Conservation (phyloP, 73 alveolate species). For the Symbiodinium natans region DNA sequence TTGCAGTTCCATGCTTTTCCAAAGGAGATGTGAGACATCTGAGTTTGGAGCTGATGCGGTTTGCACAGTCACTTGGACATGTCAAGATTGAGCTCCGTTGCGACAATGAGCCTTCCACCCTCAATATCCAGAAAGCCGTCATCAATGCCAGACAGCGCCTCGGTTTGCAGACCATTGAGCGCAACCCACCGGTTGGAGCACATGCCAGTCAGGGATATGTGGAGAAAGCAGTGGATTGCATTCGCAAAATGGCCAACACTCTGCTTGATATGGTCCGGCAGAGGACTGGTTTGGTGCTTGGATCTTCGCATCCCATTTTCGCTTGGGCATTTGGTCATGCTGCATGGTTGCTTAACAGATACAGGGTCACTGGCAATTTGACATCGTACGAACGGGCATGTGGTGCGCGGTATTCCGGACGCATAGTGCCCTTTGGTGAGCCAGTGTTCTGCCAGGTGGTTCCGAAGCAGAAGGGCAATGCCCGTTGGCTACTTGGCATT, state of each 20-base stretch:
- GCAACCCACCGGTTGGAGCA: not conserved
- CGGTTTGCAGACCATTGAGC: not conserved
- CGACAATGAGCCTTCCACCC: not conserved
- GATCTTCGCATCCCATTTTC: not conserved
- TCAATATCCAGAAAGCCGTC: not conserved
- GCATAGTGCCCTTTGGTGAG: not conserved
- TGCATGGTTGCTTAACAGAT: not conserved
- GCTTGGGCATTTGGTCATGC: not conserved
- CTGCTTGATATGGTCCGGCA: not conserved
- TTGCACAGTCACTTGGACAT: not conserved
- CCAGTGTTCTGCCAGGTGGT: not conserved
- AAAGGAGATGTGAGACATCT: not conserved
- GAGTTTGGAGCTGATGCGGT: not conserved
- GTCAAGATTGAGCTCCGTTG: not conserved
- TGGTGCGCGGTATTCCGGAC: not conserved
- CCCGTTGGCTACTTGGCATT: not conserved
- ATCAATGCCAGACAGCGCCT: not conserved
- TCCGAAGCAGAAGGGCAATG: not conserved
- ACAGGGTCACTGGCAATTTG: not conserved
- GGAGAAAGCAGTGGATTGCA: not conserved
- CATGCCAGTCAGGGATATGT: not conserved
- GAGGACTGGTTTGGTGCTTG: not conserved
- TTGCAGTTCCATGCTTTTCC: not conserved
- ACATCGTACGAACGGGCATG: not conserved
- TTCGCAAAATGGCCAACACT: not conserved